These are phyloP conservation scores for Fomitopsis serialis DNA, from an alignment of 768 basidiomycete species.

Conservation along the genomic window DNA sequence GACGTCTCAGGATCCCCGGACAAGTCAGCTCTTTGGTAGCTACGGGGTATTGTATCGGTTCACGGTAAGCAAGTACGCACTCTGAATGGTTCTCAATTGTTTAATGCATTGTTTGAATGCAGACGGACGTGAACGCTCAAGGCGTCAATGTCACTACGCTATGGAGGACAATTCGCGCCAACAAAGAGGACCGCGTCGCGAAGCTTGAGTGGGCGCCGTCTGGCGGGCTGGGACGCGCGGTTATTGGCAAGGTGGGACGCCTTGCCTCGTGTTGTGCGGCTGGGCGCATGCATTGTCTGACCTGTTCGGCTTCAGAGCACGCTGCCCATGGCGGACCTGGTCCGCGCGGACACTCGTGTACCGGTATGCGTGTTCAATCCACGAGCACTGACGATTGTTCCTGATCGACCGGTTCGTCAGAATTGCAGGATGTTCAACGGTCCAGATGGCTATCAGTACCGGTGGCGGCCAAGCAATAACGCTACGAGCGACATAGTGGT, in stretches of 20 bases:
- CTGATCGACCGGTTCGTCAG: slow-evolving; percentile 15
- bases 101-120: slow-evolving; percentile 8
- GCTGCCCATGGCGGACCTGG: slow-evolving; percentile 79
- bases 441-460: slow-evolving; percentile 76
- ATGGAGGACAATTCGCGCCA: slow-evolving; percentile 75
- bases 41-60: slow-evolving; percentile 82
- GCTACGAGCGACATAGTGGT: slow-evolving; percentile 53
- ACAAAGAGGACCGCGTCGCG: slow-evolving; percentile 84
- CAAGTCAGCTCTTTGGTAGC: slow-evolving; percentile 77
- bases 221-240: slow-evolving; percentile 78
- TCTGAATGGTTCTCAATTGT: background rate
- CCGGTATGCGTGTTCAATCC: slow-evolving; percentile 37
- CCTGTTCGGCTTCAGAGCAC: slow-evolving; percentile 47
- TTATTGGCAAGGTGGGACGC: slow-evolving; percentile 69
- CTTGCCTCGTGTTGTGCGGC: slow-evolving; percentile 5
- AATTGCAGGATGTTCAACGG: slow-evolving; percentile 62
- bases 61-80: slow-evolving; percentile 44
- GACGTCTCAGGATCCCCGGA: slow-evolving; percentile 83
- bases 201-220: slow-evolving; percentile 84
- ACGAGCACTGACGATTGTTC: background rate
- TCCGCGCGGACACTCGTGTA: slow-evolving; percentile 58
- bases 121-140: slow-evolving; percentile 61
- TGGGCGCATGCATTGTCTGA: slow-evolving; percentile 15
- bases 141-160: slow-evolving; percentile 74
- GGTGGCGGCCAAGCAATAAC: slow-evolving; percentile 68